Base-by-base conservation (phyloP, 345 rosid genomes). In the Schrenkiella parvula region DNA sequence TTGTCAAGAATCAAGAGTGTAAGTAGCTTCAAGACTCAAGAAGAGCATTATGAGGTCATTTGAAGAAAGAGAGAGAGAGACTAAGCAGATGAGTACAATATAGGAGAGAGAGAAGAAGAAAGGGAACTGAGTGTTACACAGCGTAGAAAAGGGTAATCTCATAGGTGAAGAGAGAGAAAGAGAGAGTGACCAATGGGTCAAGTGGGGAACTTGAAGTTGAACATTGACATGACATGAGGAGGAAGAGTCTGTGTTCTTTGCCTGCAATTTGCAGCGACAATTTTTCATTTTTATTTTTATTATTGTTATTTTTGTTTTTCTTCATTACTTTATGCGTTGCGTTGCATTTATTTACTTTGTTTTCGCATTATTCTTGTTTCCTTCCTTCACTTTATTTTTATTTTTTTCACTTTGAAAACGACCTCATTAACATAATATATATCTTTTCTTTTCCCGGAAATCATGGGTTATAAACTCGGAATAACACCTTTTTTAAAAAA, bases 41-140 rank as follows among this genome's bases (percentile, higher is more conserved):
- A 54, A 57, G 55, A 68, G 77, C 52, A 63, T 10, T 26, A 14
- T 38, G 64, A 71, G 41, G 65, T 31, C 47, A 57, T 46, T 70
- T 46, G 15, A 21, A 76, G 73, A 78, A 72, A 71, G 71, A 74
- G 67, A 76, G 68, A 71, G 73, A 69, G 76, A 59, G 42, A 68
- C 56, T 54, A 8, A 68, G 21, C 28, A 72, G 77, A 84, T 70
- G 82, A 76, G 83, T 78, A 52, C 70, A 72, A 63, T 4, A 19
- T 11, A 42, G 48, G 64, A 41, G 80, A 64, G 70, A 84, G 83
- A 75, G 77, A 34, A 55, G 58, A 48, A 67, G 61, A 48, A 70
- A 71, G 67, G 55, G 68, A 80, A 84, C 88, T 80, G 78, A 72
- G 50, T 85, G 89, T 86, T 80, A 66, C 68, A 62, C 58, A 80